Evolutionary conservation across 2,329 filamentous ascomycete species (phyloP).

Genomic region (Pseudogymnoascus sp.): DNA sequence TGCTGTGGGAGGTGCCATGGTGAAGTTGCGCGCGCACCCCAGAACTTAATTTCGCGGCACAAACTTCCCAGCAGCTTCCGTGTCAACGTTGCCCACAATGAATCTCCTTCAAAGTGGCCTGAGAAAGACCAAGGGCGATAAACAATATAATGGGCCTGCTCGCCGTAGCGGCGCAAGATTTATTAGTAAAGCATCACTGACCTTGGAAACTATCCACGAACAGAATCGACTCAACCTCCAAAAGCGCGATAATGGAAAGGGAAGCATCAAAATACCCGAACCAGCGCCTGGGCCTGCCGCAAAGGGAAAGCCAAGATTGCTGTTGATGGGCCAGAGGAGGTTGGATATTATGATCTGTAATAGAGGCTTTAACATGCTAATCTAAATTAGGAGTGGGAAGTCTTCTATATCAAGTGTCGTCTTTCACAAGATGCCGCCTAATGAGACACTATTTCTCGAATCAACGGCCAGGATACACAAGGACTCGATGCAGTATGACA

Average conservation of each 20-base stretch:
- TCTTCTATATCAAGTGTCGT: constrained; percentile 98
- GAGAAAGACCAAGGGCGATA: constrained; percentile 24
- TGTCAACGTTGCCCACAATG: constrained; percentile 17
- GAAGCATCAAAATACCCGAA: constrained; percentile 39
- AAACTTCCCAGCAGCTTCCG: constrained; percentile 8
- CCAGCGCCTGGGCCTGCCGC: constrained; percentile 38
- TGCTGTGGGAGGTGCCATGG: neutral
- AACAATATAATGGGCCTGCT: constrained; percentile 26
- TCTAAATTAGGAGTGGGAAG: constrained; percentile 70
- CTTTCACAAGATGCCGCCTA: constrained; percentile 96
- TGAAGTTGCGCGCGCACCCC: neutral
- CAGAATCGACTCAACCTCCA: constrained; percentile 48
- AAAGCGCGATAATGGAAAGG: constrained; percentile 32
- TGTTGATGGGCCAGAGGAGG: constrained; percentile 95
- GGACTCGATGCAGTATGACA: constrained; percentile 79
- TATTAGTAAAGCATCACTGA: constrained; percentile 52
- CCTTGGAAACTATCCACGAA: constrained; percentile 52
- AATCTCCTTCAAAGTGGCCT: constrained; percentile 25
- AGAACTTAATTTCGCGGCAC: neutral
- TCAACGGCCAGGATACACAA: constrained; percentile 92
- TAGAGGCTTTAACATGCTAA: constrained; percentile 17
- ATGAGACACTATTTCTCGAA: constrained; percentile 90
- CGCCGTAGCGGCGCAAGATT: constrained; percentile 31
- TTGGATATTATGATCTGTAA: constrained; percentile 34
- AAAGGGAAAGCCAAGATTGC: constrained; percentile 67